Percentiles rank a stretch among this genome's conserved stretches.
These are phyloP conservation scores for Solanum medicagineum DNA, from an alignment of 257 asterid genomes.

Conservation along the genomic window DNA sequence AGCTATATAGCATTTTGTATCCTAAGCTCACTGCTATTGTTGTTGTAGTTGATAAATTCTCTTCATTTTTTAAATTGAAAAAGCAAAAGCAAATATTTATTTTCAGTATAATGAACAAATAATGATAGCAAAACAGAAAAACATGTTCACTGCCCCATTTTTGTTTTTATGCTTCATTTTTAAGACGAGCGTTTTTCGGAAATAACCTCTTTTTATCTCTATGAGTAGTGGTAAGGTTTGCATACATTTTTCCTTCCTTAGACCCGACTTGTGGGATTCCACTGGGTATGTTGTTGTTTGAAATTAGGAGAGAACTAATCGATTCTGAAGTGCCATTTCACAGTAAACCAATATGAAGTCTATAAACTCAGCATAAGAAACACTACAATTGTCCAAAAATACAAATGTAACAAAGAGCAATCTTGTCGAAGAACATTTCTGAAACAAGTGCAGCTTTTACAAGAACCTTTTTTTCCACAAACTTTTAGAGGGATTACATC, in stretches of 20 bases:
- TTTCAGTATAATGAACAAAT: too few species aligned
- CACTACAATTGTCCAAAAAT: not conserved
- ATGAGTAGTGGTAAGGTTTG: too few species aligned
- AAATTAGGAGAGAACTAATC: not conserved
- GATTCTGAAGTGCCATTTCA: not conserved
- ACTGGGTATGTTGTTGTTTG: too few species aligned
- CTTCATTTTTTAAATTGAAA: too few species aligned
- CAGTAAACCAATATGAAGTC: not conserved
- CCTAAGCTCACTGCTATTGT: not conserved
- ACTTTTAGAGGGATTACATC: not conserved
- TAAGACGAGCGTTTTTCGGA: too few species aligned
- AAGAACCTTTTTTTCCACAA: not conserved
- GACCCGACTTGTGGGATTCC: too few species aligned
- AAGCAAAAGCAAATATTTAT: too few species aligned
- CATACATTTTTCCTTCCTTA: too few species aligned
- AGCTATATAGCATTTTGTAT: not conserved
- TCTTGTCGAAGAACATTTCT: not conserved
- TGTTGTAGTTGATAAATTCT: too few species aligned
- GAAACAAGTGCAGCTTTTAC: not conserved
- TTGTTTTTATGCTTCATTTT: not conserved
- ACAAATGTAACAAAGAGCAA: not conserved
- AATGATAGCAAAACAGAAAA: not conserved
- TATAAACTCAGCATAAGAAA: not conserved
- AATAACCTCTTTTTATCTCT: too few species aligned
- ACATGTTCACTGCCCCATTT: not conserved